phyloP scores from a whole-genome alignment of 176 grass and related monocot species.

The Lolium perenne region DNA sequence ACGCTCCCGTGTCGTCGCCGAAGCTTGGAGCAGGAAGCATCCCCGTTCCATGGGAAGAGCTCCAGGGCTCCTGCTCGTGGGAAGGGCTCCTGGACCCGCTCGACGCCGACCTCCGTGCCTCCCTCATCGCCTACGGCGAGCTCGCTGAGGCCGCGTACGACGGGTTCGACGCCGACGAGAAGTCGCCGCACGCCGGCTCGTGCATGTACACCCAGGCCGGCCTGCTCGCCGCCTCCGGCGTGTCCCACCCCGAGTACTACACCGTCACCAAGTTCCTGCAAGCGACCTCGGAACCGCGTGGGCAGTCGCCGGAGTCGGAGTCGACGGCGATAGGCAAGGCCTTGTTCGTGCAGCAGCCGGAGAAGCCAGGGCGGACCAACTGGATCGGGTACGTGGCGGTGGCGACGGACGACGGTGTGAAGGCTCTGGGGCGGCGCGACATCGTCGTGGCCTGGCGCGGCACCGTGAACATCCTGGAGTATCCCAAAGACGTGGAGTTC shows the following conservation, averaged over 20 bases:
- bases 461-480: slow-evolving; percentile 54
- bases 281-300: slow-evolving; percentile 52
- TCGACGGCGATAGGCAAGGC: not conserved
- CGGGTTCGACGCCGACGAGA: no score
- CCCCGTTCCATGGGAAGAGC: slow-evolving; percentile 66
- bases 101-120: slow-evolving; percentile 66
- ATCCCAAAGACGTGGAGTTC: slow-evolving; percentile 57
- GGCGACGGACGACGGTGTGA: no score
- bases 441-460: slow-evolving; percentile 53
- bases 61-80: slow-evolving; percentile 66
- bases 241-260: no score
- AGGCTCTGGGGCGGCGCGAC: no score
- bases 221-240: slow-evolving; percentile 33
- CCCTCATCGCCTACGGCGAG: no score
- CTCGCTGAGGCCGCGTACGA: no score
- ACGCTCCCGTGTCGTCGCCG: slow-evolving; percentile 4
- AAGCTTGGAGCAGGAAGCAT: slow-evolving; percentile 52
- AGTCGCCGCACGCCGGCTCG: slow-evolving; percentile 61
- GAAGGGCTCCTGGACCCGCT: slow-evolving; percentile 44
- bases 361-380: slow-evolving; percentile 2
- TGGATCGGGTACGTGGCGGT: slow-evolving; percentile 60
- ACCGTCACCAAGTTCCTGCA: slow-evolving; percentile 69
- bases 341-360: not conserved
- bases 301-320: not conserved
- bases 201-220: slow-evolving; percentile 42